phyloP scores from a whole-genome alignment of 257 asterid genomes.

The Mitragyna speciosa region DNA sequence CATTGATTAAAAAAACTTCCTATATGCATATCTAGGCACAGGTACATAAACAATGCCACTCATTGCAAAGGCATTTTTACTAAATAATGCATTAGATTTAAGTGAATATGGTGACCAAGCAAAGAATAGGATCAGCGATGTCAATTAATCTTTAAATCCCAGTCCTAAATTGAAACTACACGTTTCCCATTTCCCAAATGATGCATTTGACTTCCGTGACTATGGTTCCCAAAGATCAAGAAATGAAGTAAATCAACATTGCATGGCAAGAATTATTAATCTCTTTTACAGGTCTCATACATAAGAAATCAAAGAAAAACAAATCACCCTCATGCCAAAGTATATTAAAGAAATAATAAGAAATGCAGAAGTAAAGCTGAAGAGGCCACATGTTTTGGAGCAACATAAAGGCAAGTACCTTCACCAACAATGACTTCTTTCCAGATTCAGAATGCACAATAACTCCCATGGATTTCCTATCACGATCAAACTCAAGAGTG shows the following conservation, averaged over 20 bases:
- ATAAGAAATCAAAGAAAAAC: not conserved
- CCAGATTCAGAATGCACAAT: constrained; percentile 69
- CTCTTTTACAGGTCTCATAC: not conserved
- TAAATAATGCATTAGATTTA: not conserved
- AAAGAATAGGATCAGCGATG: not conserved
- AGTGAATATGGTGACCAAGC: not conserved
- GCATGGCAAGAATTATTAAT: not conserved
- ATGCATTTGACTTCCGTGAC: not conserved
- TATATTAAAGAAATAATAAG: not conserved
- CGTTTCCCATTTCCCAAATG: not conserved
- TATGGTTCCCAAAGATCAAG: not conserved
- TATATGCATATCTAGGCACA: not conserved
- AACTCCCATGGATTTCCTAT: constrained; percentile 98
- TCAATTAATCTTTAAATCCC: not conserved
- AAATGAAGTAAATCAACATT: not conserved
- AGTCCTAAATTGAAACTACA: not conserved
- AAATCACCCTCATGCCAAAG: not conserved
- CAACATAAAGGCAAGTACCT: constrained; percentile 43
- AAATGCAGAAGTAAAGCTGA: not conserved
- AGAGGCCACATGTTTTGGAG: not conserved
- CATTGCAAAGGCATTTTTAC: not conserved
- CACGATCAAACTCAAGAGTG: constrained; percentile 97
- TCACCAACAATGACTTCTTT: constrained; percentile 66
- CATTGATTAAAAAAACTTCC: not conserved
- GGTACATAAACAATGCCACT: not conserved